Conservation (phyloP, 2,329 filamentous ascomycete species). For the Pyrenophora seminiperda region DNA sequence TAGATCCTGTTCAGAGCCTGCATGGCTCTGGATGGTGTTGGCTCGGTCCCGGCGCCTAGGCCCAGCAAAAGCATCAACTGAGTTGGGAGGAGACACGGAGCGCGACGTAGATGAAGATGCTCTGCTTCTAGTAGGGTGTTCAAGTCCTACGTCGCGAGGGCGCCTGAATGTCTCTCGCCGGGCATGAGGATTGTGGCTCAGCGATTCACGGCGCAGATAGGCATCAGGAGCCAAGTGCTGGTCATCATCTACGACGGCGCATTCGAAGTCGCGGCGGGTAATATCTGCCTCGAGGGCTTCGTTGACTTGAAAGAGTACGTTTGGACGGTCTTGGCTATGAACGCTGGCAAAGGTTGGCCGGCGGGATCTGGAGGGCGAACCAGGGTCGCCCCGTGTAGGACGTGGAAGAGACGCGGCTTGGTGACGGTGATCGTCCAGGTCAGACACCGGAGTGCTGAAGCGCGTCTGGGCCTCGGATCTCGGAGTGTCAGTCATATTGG, state of each 20-base stretch:
- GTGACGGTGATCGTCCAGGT: conserved; percentile 85
- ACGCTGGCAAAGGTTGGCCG: conserved; percentile 77
- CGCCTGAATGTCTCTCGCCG: conserved; percentile 54
- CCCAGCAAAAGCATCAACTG: conserved; percentile 95
- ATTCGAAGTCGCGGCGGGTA: conserved; percentile 80
- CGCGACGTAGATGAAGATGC: conserved; percentile 62
- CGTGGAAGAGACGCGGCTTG: conserved; percentile 64
- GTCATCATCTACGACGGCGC: conserved; percentile 81
- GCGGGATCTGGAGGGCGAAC: conserved; percentile 55
- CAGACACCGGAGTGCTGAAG: conserved; percentile 75
- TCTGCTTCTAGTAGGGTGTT: conserved; percentile 49
- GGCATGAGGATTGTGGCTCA: conserved; percentile 44
- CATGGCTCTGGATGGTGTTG: conserved; percentile 66
- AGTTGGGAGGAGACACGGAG: conserved; percentile 88
- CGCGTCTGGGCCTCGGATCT: conserved; percentile 72
- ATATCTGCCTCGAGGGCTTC: conserved; percentile 52
- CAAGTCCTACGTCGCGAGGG: conserved; percentile 42
- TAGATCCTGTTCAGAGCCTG: conserved; percentile 58
- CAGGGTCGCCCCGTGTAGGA: conserved; percentile 62
- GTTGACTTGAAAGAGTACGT: conserved; percentile 52
- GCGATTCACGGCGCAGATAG: conserved; percentile 57
- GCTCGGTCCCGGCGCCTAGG: conserved; percentile 81
- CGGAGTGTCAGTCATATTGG: conserved; percentile 60
- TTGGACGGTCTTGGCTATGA: conserved; percentile 51
- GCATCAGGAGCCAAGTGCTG: conserved; percentile 48